Evolutionary conservation across 305 asterid species (phyloP), one percentile per base, ranked within the genome.

Genomic region (Rubia peregrina): DNA sequence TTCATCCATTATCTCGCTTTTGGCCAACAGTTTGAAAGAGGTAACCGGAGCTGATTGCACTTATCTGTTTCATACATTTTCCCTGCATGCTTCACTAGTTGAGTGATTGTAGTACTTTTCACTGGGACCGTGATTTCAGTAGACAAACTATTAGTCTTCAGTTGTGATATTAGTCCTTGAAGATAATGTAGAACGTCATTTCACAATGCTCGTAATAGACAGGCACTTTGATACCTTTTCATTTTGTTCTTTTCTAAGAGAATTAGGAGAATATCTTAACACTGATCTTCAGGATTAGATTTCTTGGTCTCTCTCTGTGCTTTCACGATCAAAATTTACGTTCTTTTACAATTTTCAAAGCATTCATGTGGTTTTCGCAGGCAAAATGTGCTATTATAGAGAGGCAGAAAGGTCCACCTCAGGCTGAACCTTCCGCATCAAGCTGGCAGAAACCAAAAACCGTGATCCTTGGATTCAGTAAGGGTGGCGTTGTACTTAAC

Each of bases 401-500:
- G 72, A 77, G 81, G 56, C 89, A 83, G 68, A 84, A 85, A 67
- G 87, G 81, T 70, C 74, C 82, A 40, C 78, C 72, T 75, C 77
- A 73, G 3, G 74, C 81, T 63, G 94, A 81, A 76, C 67, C 83
- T 49, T 67, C 89, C 38, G 65, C 90, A 1, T 73, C 88, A 46
- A 51, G 71, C 63, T 72, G 80, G n/a, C 65, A 73, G 77, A 85
- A 81, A 73, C 92, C 93, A 61, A 85, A 80, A 84, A 89, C 95
- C 6, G 77, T 92, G 53, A 76, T 94, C 67, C 86, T 94, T 63
- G 98, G 98, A 75, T 94, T 94, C 65, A 91, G 98, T 30, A 94
- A 94, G 77, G 98, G 98, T 24, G 97, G 98, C n/a, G 81, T 77
- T 21, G 80, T 91, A 59, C 86, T 94, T 70, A 91, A 94, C 81